phyloP scores from a whole-genome alignment of 2,329 filamentous ascomycete species.

The Stemphylium beticola region DNA sequence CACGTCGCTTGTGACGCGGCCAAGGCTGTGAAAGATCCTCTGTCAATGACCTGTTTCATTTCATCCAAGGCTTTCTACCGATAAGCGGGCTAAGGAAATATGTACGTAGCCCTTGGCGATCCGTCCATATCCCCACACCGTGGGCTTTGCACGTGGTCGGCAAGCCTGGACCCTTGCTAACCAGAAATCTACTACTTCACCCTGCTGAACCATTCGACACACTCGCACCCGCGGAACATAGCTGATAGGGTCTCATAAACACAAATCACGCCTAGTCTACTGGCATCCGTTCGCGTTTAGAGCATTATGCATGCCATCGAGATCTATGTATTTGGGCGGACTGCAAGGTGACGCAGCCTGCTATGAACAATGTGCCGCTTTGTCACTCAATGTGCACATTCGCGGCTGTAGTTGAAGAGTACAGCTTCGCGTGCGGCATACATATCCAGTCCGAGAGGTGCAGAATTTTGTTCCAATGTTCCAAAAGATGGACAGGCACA shows the following conservation, averaged over 20 bases:
- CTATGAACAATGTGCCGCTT: conserved; percentile 1
- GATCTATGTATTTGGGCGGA: conserved; percentile 8
- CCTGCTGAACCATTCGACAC: conserved; percentile 3
- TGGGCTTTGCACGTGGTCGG: conserved; percentile 8
- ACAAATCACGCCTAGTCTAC: conserved; percentile 1
- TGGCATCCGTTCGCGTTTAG: neutral
- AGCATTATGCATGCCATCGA: conserved; percentile 6
- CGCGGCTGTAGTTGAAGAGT: neutral
- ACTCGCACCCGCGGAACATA: neutral
- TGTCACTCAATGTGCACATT: conserved; percentile 5
- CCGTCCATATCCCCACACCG: conserved; percentile 10
- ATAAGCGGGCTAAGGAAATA: conserved; percentile 2
- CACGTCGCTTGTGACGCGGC: conserved; percentile 13
- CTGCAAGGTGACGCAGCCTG: conserved; percentile 9
- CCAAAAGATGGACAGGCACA: neutral
- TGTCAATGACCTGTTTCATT: conserved; percentile 1
- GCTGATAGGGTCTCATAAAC: neutral
- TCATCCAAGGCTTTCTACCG: conserved; percentile 2
- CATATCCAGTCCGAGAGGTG: neutral
- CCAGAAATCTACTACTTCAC: conserved; percentile 19
- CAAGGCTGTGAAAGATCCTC: conserved; percentile 27
- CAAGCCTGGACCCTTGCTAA: conserved; percentile 4
- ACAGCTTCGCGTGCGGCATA: neutral
- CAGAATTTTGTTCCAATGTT: neutral
- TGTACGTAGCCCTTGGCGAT: conserved; percentile 12